These are phyloP conservation scores for Volvox africanus DNA, from an alignment of 139 green algal genomes.

Conservation along the genomic window DNA sequence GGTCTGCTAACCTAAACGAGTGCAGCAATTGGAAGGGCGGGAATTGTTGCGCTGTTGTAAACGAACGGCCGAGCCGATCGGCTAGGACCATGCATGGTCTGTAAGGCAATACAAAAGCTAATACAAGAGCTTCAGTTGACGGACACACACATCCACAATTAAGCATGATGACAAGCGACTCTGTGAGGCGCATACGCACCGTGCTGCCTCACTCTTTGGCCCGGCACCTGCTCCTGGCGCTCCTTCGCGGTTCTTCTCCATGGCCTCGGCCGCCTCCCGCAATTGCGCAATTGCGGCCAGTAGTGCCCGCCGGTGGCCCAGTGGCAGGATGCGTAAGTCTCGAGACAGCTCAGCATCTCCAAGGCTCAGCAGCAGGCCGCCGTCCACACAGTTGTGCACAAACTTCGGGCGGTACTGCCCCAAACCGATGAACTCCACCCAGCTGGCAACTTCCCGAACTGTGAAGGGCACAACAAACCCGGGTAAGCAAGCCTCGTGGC, in stretches of 20 bases:
- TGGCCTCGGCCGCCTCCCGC: conserved; percentile 6
- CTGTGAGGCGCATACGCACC: conserved; percentile 1
- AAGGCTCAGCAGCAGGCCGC: conserved; percentile 69
- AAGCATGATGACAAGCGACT: no score
- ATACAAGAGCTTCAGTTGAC: no score
- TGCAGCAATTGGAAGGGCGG: no score
- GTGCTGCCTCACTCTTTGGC: not conserved
- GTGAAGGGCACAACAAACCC: not conserved
- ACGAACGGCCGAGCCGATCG: no score
- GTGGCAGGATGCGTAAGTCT: conserved; percentile 45
- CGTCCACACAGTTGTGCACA: conserved; percentile 74
- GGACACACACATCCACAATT: no score
- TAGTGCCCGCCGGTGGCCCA: conserved; percentile 49
- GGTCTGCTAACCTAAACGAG: conserved; percentile 22
- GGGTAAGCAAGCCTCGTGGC: no score
- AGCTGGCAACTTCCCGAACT: conserved; percentile 77
- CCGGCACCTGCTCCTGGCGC: not conserved
- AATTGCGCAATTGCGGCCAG: conserved; percentile 35
- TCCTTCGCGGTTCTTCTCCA: conserved; percentile 1
- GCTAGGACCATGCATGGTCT: no score
- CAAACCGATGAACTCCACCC: conserved; percentile 77
- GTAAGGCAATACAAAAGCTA: no score
- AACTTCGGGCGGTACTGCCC: conserved; percentile 80
- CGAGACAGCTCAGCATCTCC: conserved; percentile 52
- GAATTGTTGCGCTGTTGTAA: no score